Evolutionary conservation across 495 filamentous ascomycete species (phyloP).

Genomic region (Penicillium flavigenum): DNA sequence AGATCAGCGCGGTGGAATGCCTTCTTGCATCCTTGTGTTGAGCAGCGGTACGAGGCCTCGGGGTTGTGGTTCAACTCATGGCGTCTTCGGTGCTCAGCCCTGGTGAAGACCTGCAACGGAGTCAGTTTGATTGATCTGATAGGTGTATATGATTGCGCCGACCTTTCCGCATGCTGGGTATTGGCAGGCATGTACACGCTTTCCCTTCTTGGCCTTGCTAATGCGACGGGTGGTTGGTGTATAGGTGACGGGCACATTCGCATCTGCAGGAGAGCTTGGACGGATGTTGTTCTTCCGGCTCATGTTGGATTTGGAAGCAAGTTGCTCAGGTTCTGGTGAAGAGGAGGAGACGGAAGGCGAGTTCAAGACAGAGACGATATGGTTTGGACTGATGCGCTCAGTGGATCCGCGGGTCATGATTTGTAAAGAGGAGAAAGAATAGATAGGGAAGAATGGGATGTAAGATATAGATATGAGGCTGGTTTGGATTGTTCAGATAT

Average conservation of each 20-base stretch:
- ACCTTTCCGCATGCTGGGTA: conserved; percentile 64
- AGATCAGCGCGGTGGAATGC: conserved; percentile 80
- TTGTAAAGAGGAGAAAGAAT: neutral
- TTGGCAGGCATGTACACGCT: conserved; percentile 74
- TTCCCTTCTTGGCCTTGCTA: conserved; percentile 80
- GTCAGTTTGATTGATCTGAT: conserved; percentile 14
- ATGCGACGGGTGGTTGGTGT: conserved; percentile 70
- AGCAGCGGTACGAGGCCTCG: conserved; percentile 65
- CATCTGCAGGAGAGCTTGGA: conserved; percentile 11
- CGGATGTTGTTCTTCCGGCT: conserved; percentile 16
- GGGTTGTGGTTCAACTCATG: conserved; percentile 84
- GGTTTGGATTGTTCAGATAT: neutral
- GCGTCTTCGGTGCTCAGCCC: conserved; percentile 80
- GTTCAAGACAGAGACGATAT: conserved; percentile 13
- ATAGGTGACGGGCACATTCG: conserved; percentile 43
- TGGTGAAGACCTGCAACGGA: conserved; percentile 64
- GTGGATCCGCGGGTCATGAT: conserved; percentile 7
- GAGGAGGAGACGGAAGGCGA: conserved; percentile 14
- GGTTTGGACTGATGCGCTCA: conserved; percentile 2
- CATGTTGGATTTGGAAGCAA: conserved; percentile 5
- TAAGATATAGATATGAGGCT: neutral
- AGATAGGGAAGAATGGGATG: neutral
- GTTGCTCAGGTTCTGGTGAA: conserved; percentile 12
- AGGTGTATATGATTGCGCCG: conserved; percentile 17
- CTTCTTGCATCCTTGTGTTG: conserved; percentile 67